Evolutionary conservation across 768 basidiomycete species (phyloP), one percentile per base, ranked within the genome.

Genomic region (Xerocomellus dryophilus): DNA sequence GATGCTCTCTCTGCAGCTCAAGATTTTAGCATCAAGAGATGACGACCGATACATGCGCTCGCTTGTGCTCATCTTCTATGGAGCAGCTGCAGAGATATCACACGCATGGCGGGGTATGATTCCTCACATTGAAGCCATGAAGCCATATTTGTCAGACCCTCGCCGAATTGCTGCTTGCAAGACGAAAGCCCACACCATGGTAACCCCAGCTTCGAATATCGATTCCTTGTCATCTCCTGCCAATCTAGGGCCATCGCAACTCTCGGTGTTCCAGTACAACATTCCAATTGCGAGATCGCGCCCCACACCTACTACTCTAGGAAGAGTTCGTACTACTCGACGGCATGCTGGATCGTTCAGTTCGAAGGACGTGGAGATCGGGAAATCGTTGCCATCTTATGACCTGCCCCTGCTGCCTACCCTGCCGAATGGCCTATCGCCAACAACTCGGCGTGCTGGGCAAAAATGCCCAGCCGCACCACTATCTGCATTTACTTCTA

Each of bases 271-370:
- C 36, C 59, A 56, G 7, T 61, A 58, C 45, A 65, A 64, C 20
- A 27, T 61, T 31, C 71, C 70, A 17, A 63, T 72, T 25, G 66
- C 64, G 9, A 67, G 61, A 58, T 70, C 65, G 20, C 70, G 66
- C 14, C 61, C 62, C 5, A 61, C 65, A 6, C 68, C 61, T 20
- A 66, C 53, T 57, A 54, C 57, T 23, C 67, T 62, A 53, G 78
- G 71, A 51, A 77, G 79, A 55, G 71, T 69, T 23, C 83, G 83
- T 25, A 85, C 80, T 45, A 79, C 82, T 21, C 78, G 93, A 41
- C 79, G 94, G 35, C 90, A 96, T 68, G 94, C 90, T 6, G 94
- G 94, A n/a, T 96, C 94, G 4, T 98, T 96, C 74, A 96, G 94
- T 57, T 85, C 80, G 23, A 89, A 92, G 65, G 94, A 97, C 66